Evolutionary conservation across 1,139 yeast genomes (phyloP), one percentile per base, ranked within the genome.

Genomic region (Chernovozyma aurita): DNA sequence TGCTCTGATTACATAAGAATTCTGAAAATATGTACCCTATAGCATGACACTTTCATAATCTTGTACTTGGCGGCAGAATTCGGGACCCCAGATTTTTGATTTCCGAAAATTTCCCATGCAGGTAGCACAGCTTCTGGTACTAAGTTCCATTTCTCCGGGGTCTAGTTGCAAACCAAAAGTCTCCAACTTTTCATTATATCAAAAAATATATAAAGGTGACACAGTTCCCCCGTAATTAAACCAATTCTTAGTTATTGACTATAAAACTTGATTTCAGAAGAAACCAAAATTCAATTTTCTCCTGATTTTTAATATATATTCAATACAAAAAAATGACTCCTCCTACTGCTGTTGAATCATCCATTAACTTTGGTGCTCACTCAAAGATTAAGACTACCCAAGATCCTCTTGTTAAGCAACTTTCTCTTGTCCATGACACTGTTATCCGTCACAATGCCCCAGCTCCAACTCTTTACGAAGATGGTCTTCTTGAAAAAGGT

Each of bases 391-490:
- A 61, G 49, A 50, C 66, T 33, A 59, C 50, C 29, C 60, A 63
- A 50, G 75, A 69, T 49, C 76, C 76, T 27, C 52, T 70, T 48
- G 72, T 70, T 32, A 52, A 63, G 42, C 63, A 69, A 49, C 66
- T 70, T 46, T 57, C 64, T 11, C 65, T 76, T 44, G 62, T 62
- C 44, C 65, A 65, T 18, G 81, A 76, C 32, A 74, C 76, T 28
- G 47, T 55, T 25, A 73, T 76, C 61, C 76, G 85, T 63, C 95
- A 92, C 73, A 92, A 92, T 61, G 88, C 97, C 40, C 86, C 97
- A 31, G 87, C 92, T 31, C 95, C 97, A 49, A 77, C 87, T 38
- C 75, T 92, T 48, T 92, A 92, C 69, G 97, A 92, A 65, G 98
- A 92, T 62, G 97, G 95, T 47, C 76, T 92, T 47, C 75, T 76